These are phyloP conservation scores for Porcisia hertigi DNA, from an alignment of 208 protist genomes.

Conservation along the genomic window DNA sequence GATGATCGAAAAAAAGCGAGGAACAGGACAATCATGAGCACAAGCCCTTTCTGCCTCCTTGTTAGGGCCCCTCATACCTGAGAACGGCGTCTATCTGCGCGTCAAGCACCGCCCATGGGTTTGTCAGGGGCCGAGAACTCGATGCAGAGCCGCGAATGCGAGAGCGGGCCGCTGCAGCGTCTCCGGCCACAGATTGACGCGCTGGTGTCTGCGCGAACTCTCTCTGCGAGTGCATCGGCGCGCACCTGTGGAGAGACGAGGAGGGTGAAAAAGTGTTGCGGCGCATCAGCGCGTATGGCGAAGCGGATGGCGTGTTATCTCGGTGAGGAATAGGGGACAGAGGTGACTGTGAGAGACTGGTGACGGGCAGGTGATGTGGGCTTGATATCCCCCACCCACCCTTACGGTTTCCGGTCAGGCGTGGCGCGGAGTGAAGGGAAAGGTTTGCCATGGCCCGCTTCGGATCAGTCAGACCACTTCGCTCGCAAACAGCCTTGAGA, in stretches of 20 bases:
- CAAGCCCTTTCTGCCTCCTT: neutral
- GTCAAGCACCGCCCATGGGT: conserved; percentile 67
- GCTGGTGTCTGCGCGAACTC: conserved; percentile 22
- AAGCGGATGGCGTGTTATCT: conserved; percentile 15
- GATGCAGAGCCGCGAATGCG: neutral
- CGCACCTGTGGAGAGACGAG: neutral
- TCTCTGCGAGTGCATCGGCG: conserved; percentile 8
- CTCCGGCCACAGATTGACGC: conserved; percentile 1
- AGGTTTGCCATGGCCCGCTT: conserved; percentile 34
- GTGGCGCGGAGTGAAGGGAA: conserved; percentile 30
- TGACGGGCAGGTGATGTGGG: neutral
- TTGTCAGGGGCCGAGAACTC: conserved; percentile 21
- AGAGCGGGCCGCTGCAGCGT: neutral
- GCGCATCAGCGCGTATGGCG: conserved; percentile 16
- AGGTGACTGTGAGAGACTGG: conserved; percentile 1
- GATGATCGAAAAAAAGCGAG: neutral
- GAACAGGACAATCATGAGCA: neutral
- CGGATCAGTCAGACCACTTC: conserved; percentile 9
- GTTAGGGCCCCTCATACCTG: conserved; percentile 22
- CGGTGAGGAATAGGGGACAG: conserved; percentile 24
- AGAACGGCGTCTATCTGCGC: conserved; percentile 63
- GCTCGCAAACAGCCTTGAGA: conserved; percentile 27
- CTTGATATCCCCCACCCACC: neutral
- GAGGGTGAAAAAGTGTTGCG: conserved; percentile 1
- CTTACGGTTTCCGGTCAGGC: conserved; percentile 6